Evolutionary conservation across 2,329 filamentous ascomycete species (phyloP).

Genomic region (Lecanicillium sp.): DNA sequence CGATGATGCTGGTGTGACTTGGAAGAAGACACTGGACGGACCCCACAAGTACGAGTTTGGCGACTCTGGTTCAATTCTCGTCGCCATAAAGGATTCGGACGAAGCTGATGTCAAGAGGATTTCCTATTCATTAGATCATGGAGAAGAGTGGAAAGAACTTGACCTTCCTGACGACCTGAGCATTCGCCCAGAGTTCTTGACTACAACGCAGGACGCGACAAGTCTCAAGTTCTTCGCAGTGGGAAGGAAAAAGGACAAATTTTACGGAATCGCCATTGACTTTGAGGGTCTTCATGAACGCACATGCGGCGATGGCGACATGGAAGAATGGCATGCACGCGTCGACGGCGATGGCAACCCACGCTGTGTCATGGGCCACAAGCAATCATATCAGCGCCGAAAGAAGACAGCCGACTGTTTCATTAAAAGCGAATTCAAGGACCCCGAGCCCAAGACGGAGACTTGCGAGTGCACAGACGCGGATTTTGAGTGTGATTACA

Average conservation of each 20-base stretch:
- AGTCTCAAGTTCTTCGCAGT: constrained; percentile 83
- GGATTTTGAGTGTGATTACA: constrained; percentile 96
- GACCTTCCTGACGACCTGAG: constrained; percentile 58
- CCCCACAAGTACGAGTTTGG: constrained; percentile 96
- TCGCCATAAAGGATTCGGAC: constrained; percentile 71
- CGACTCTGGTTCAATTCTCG: constrained; percentile 79
- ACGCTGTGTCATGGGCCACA: constrained; percentile 93
- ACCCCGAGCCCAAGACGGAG: constrained; percentile 60
- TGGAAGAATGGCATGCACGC: constrained; percentile 84
- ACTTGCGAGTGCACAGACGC: constrained; percentile 71
- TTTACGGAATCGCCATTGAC: constrained; percentile 67
- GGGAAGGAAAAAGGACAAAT: constrained; percentile 47
- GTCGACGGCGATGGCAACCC: constrained; percentile 71
- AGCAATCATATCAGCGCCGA: constrained; percentile 74
- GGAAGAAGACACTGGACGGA: constrained; percentile 66
- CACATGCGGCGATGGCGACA: constrained; percentile 68
- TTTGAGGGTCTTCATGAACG: constrained; percentile 74
- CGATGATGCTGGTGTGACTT: constrained; percentile 80
- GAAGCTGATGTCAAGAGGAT: constrained; percentile 50
- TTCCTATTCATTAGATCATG: constrained; percentile 81
- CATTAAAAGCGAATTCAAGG: constrained; percentile 75
- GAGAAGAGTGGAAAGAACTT: constrained; percentile 70
- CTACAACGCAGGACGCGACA: constrained; percentile 86
- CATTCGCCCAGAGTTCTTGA: constrained; percentile 65
- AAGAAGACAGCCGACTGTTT: constrained; percentile 88